Conservation (phyloP, 192 early-diverging fungal species). For the Entophlyctis helioformis region DNA sequence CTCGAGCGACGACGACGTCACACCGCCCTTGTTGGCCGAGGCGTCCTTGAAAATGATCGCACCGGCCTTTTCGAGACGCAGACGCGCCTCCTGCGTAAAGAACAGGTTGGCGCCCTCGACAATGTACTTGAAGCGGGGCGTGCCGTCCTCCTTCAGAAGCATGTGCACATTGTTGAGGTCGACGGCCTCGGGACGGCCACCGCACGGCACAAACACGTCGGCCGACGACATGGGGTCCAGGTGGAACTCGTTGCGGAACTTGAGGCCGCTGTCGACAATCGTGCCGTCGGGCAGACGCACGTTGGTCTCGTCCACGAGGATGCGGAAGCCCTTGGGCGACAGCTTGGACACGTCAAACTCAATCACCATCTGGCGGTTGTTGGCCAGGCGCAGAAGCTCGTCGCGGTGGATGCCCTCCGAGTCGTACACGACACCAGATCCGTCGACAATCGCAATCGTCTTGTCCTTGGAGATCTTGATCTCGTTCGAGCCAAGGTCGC, state of each 20-base stretch:
- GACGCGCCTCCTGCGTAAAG: slow-evolving; percentile 93
- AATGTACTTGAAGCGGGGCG: slow-evolving; percentile 94
- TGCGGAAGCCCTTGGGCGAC: slow-evolving; percentile 74
- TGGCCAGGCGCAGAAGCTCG: slow-evolving; percentile 78
- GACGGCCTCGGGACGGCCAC: slow-evolving; percentile 94
- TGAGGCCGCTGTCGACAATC: slow-evolving; percentile 73
- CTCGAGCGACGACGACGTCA: slow-evolving; percentile 95
- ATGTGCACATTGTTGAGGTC: slow-evolving; percentile 79
- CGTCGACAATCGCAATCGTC: slow-evolving; percentile 92
- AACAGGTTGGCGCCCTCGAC: slow-evolving; percentile 99
- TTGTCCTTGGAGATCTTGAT: slow-evolving; percentile 97
- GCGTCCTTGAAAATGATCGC: slow-evolving; percentile 96
- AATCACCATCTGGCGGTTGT: slow-evolving; percentile 74
- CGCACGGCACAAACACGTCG: slow-evolving; percentile 96
- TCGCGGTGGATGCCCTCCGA: slow-evolving; percentile 80
- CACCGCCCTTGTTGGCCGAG: slow-evolving; percentile 99
- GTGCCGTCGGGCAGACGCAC: slow-evolving; percentile 81
- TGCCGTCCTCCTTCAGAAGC: slow-evolving; percentile 68
- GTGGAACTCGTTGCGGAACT: slow-evolving; percentile 98
- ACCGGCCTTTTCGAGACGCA: slow-evolving; percentile 89
- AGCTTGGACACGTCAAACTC: slow-evolving; percentile 81
- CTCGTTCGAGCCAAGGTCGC: slow-evolving; percentile 97
- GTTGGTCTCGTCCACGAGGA: slow-evolving; percentile 88
- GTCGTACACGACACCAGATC: slow-evolving; percentile 90
- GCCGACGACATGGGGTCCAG: slow-evolving; percentile 65